Base-by-base conservation (phyloP, 2,329 filamentous ascomycete species). In the Curvularia lunata region DNA sequence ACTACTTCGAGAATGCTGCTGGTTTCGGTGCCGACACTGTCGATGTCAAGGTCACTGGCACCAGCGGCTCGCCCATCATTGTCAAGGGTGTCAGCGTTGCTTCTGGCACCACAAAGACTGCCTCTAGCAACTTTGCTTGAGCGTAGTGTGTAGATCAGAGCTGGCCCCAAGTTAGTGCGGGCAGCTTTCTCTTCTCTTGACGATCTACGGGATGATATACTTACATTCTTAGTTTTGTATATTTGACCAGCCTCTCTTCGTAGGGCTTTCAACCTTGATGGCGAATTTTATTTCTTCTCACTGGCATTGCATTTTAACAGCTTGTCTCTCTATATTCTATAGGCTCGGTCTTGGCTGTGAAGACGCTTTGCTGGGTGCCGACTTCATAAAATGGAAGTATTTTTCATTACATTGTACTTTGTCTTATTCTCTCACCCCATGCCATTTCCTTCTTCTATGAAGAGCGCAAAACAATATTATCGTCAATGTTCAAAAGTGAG, bases 1-100 rank as follows among this genome's bases (percentile, higher is more conserved):
- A 89, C 79, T 89, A 82, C 77, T 89, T 89, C 45, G 82, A 88
- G 79, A 81, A 86, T 64, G 56, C 77, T 0, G 77, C 79, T 56
- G 87, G 87, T 0, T 87, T 86, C 65, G 84, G 85, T 0, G 81
- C 80, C 0, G 73, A 79, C 8, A 81, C 73, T 3, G 84, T 88
- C 1, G 80, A 84, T 62, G 79, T 89, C 34, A 81, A 80, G 59
- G 79, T 88, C 37, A 88, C 85, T 1, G 82, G 83, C 59, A 69
- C 76, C 2, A 79, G 79, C 42, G 86, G 86, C 1, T 77, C 80
- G 61, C 78, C 68, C 0, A 77, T 88, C 12, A 75, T 79, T 6
- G 81, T 88, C 7, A 83, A 82, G 61, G 73, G 78, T 19, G 84
- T 88, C 2, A 76, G 76, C 16, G 75, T 85, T 37, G 81, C 66